Conservation (phyloP, 495 filamentous ascomycete genomes). For the Coniosporium apollinis region DNA sequence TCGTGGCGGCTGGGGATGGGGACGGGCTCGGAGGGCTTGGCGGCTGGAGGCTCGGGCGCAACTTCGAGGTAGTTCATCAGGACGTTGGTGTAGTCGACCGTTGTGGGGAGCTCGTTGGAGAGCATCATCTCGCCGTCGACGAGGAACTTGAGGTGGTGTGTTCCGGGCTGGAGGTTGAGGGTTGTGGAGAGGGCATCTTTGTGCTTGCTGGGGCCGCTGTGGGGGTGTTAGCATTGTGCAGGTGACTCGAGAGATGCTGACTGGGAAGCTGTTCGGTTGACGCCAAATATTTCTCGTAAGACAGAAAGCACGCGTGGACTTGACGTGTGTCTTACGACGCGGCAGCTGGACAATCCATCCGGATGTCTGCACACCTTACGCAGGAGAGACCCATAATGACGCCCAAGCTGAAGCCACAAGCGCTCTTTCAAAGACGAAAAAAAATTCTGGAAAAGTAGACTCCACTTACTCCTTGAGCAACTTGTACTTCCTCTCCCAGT, state of each 20-base stretch:
- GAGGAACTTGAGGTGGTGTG: conserved; percentile 91
- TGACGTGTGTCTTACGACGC: too few species aligned
- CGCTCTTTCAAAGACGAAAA: too few species aligned
- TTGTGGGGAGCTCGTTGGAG: conserved; percentile 73
- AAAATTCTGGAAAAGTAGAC: too few species aligned
- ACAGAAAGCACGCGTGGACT: too few species aligned
- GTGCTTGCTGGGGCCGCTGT: conserved; percentile 25
- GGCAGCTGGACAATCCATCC: too few species aligned
- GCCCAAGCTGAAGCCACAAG: too few species aligned
- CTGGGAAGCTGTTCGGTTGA: too few species aligned
- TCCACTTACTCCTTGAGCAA: conserved; percentile 69
- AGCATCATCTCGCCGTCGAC: conserved; percentile 86
- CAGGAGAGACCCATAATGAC: too few species aligned
- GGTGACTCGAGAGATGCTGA: too few species aligned
- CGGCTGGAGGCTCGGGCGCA: conserved; percentile 42
- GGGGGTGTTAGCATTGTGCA: conserved; percentile 6
- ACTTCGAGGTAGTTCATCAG: conserved; percentile 97
- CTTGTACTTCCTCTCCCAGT: conserved; percentile 84
- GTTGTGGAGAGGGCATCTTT: conserved; percentile 51
- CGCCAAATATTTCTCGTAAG: too few species aligned
- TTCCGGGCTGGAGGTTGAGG: conserved; percentile 73
- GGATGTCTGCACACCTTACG: too few species aligned
- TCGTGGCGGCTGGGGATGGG: not conserved
- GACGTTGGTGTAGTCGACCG: conserved; percentile 92
- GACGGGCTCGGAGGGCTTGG: not conserved